Base-by-base conservation (phyloP, 2,329 filamentous ascomycete species). In the Leptosphaerulina australis region DNA sequence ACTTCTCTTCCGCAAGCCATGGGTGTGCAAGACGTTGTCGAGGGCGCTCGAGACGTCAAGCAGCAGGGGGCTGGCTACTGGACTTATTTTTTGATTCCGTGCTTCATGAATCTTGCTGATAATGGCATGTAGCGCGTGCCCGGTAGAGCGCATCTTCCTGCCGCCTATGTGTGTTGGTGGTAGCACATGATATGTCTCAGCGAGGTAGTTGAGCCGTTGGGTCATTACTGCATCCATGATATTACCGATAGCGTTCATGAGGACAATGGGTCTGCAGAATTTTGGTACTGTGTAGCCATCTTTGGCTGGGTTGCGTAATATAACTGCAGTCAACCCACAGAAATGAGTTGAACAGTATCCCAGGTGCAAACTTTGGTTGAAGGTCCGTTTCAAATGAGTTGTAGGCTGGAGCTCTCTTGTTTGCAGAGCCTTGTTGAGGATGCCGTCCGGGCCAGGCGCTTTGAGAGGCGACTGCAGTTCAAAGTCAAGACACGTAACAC, bases 21-120 rank as follows among this genome's bases (percentile, higher is more conserved):
- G 53, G 5, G 67, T 12, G 44, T 66, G 50, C 11, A 47, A 64
- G 4, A 69, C 58, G 33, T 63, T 62, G 33, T 67, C 53, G 44
- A 70, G 72, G 11, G 65, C 70, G 18, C 62, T 58, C 2, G 59
- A 65, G n/a, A 71, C 53, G 53, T 73, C 60, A 45, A 30, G 29
- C 4, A 30, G 29, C 29, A 30, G 9, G 29, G 17, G 29, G 29
- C 29, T 30, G 12, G 29, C 29, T 9, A 30, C 29, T 15, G n/a
- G 6, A 15, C 3, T 12, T 2, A 5, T 30, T 4, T 12, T 12
- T 8, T n/a, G 10, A 14, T 30, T 12, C 29, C 29, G 17, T 30
- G 14, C 29, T 15, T 30, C 29, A 14, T 30, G 17, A 5, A 30
- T 30, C 29, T 30, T 15, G n/a, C n/a, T 30, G 9, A 14, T 30